phyloP scores from a whole-genome alignment of 768 basidiomycete genomes.

The Pleurotus tuoliensis region DNA sequence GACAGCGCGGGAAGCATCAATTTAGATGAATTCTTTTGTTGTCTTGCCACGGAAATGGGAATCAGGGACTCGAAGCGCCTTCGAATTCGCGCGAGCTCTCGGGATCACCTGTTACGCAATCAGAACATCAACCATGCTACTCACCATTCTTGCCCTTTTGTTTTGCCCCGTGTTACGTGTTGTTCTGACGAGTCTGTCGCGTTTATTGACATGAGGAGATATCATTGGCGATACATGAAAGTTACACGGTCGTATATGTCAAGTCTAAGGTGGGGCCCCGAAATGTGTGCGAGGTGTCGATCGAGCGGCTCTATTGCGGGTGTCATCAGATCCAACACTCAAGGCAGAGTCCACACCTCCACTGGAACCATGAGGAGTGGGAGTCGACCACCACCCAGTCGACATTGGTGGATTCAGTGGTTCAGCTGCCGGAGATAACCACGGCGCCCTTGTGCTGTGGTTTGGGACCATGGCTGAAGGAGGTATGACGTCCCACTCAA shows the following conservation, averaged over 20 bases:
- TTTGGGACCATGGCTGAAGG: background rate
- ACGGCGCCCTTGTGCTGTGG: conserved; percentile 4
- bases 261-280: background rate
- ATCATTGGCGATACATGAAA: background rate
- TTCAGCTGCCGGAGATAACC: conserved; percentile 4
- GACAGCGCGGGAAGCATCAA: conserved; percentile 6
- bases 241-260: background rate
- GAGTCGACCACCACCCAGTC: conserved; percentile 8
- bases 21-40: conserved; percentile 2
- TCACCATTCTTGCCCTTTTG: conserved; percentile 1
- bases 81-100: conserved; percentile 8
- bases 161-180: conserved; percentile 1
- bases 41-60: conserved; percentile 7
- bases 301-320: conserved; percentile 6
- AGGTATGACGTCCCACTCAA: conserved; percentile 53
- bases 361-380: background rate
- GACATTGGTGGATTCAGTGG: too few species aligned
- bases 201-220: conserved; percentile 4
- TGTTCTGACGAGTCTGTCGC: background rate
- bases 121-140: background rate
- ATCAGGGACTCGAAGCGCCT: conserved; percentile 4
- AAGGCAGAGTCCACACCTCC: background rate
- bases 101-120: conserved; percentile 4
- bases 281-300: conserved; percentile 2
- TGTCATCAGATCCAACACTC: background rate